These are phyloP conservation scores for Diospyros kaki DNA, from an alignment of 148 eudicot species.

Conservation along the genomic window DNA sequence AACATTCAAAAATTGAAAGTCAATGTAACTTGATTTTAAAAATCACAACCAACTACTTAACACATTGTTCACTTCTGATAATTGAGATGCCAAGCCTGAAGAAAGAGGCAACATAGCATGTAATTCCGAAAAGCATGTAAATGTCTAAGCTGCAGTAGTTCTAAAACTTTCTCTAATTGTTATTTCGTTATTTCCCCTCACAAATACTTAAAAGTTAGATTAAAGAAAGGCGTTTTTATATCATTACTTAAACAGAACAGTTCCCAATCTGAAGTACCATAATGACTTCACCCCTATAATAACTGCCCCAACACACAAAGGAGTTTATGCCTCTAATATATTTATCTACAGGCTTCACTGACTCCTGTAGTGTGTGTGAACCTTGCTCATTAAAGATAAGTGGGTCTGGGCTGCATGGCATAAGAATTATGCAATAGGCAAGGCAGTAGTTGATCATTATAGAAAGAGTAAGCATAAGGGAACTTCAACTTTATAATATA, in stretches of 20 bases:
- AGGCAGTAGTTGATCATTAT: not conserved
- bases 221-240: too few species aligned
- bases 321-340: not conserved
- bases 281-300: not conserved
- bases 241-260: not conserved
- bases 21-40: not conserved
- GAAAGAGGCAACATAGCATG: not conserved
- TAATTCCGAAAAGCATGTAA: not conserved
- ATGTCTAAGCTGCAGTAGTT: not conserved
- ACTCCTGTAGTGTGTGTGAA: not conserved
- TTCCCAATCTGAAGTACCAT: not conserved
- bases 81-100: not conserved
- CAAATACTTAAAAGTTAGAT: too few species aligned
- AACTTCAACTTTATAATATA: conserved; percentile 3
- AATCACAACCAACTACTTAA: not conserved
- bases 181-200: too few species aligned
- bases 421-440: not conserved
- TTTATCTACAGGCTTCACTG: not conserved
- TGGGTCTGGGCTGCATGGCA: not conserved
- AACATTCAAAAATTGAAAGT: too few species aligned
- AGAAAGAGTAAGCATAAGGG: not conserved
- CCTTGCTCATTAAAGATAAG: not conserved
- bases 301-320: not conserved
- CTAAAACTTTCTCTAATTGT: not conserved
- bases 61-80: not conserved